Base-by-base conservation (phyloP, 768 basidiomycete species). In the Suillus sp. region DNA sequence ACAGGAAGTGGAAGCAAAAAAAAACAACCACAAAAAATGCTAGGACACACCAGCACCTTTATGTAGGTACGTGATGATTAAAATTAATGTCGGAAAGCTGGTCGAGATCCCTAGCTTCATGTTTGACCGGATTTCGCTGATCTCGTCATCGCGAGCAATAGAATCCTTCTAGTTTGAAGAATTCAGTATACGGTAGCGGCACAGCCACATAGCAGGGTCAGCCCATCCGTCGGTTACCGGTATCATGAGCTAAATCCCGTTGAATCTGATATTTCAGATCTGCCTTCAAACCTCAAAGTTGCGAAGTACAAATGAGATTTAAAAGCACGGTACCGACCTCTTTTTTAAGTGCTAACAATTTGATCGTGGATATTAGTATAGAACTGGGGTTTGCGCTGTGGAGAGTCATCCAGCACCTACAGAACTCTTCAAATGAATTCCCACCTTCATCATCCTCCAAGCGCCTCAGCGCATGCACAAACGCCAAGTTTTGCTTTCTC, bases 1-100 rank as follows among this genome's bases (percentile, higher is more conserved):
- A 76, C 59, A 57, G 75, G 69, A 76, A 64, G 72, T 67, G 73
- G 72, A 66, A 69, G 47, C 67, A 47, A 62, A 64, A 54, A 66
- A 68, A 66, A 51, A 58, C 25, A 22, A 34, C 45, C 59, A 47
- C 59, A n/a, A 60, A 22, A 40, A 32, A 34, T 20, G 32, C 7
- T 4, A 22, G 32, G 34, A 2, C 30, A 25, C 5, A 59, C 51
- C 45, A 18, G 61, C 66, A 60, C 40, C 72, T 74, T 74, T 76
- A 57, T 38, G 55, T 57, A 57, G 37, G 71, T 74, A 74, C 64
- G 66, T 76, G 74, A 68, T 76, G 70, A 73, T 68, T 61, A 62
- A 67, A 69, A 72, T 74, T 75, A 74, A 74, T 57, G 43, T 60
- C 37, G 61, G 68, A 70, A 32, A 10, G 50, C 9, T 32, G 9